Conservation (phyloP, 805 yeast genomes). For the Zygoascus biomembranicola region DNA sequence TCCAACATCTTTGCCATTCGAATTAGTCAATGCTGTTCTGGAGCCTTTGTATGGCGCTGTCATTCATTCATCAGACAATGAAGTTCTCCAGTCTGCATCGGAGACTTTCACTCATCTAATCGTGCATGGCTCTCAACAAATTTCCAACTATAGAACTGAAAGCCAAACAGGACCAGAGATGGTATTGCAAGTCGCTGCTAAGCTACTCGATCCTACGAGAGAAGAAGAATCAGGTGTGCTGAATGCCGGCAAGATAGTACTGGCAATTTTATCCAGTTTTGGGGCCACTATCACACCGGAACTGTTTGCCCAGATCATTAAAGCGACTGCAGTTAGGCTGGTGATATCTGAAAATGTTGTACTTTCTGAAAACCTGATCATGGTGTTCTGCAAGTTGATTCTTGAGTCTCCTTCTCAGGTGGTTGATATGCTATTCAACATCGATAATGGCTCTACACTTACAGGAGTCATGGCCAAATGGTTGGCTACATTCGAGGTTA, state of each 20-base stretch:
- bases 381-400: slow-evolving; percentile 68
- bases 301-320: slow-evolving; percentile 47
- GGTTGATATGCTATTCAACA: slow-evolving; percentile 47
- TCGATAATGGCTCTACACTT: slow-evolving; percentile 36
- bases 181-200: slow-evolving; percentile 57
- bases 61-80: slow-evolving; percentile 54
- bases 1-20: slow-evolving; percentile 16
- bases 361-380: slow-evolving; percentile 62
- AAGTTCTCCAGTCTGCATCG: slow-evolving; percentile 66
- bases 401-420: slow-evolving; percentile 54
- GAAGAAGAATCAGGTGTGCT: slow-evolving; percentile 70
- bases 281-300: slow-evolving; percentile 31
- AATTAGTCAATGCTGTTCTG: slow-evolving; percentile 17
- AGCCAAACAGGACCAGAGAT: slow-evolving; percentile 38
- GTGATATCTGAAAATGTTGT: slow-evolving; percentile 57
- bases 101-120: slow-evolving; percentile 62
- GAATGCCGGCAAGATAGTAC: slow-evolving; percentile 63
- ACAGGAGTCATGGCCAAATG: slow-evolving; percentile 62
- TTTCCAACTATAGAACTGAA: background rate
- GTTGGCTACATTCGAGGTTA: slow-evolving; percentile 73
- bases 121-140: slow-evolving; percentile 28
- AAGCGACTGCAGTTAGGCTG: slow-evolving; percentile 65
- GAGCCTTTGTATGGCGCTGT: slow-evolving; percentile 42
- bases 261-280: slow-evolving; percentile 49
- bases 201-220: slow-evolving; percentile 59